Evolutionary conservation across 192 early-diverging fungal species (phyloP).

Genomic region (Backusella tuberculispora): DNA sequence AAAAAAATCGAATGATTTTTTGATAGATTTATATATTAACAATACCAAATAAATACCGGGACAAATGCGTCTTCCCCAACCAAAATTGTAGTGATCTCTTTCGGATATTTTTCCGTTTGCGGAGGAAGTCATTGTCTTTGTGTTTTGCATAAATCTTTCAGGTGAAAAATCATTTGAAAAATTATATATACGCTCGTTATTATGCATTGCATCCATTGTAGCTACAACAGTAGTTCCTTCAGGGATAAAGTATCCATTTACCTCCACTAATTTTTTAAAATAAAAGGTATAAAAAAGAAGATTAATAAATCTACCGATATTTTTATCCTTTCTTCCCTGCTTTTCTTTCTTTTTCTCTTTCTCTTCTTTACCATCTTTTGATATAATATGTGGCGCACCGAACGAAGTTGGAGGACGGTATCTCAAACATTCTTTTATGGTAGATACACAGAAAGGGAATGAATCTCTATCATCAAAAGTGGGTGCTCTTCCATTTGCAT

Average conservation of each 20-base stretch:
- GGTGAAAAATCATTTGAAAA: slow-evolving; percentile 53
- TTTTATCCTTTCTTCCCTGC: too few relatives aligned
- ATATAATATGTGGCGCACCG: slow-evolving; percentile 24
- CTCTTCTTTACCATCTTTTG: slow-evolving; percentile 28
- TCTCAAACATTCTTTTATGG: slow-evolving; percentile 26
- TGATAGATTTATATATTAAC: background rate
- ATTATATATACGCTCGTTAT: slow-evolving; percentile 37
- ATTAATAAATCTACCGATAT: too few relatives aligned
- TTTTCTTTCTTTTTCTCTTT: too few relatives aligned
- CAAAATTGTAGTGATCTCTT: slow-evolving; percentile 30
- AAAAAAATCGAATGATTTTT: background rate
- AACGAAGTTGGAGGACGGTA: slow-evolving; percentile 20
- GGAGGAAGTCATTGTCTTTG: background rate
- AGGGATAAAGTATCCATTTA: slow-evolving; percentile 53
- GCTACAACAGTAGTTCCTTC: slow-evolving; percentile 51
- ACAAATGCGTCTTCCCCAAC: slow-evolving; percentile 28
- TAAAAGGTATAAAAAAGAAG: background rate
- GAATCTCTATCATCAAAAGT: background rate
- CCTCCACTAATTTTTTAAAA: background rate
- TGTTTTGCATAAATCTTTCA: slow-evolving; percentile 36
- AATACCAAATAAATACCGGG: slow-evolving; percentile 19
- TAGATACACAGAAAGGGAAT: slow-evolving; percentile 22
- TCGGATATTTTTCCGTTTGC: slow-evolving; percentile 16
- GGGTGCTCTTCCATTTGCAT: slow-evolving; percentile 7
- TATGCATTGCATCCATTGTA: slow-evolving; percentile 55